phyloP scores from a whole-genome alignment of 768 basidiomycete genomes.

The Lactarius psammicola region DNA sequence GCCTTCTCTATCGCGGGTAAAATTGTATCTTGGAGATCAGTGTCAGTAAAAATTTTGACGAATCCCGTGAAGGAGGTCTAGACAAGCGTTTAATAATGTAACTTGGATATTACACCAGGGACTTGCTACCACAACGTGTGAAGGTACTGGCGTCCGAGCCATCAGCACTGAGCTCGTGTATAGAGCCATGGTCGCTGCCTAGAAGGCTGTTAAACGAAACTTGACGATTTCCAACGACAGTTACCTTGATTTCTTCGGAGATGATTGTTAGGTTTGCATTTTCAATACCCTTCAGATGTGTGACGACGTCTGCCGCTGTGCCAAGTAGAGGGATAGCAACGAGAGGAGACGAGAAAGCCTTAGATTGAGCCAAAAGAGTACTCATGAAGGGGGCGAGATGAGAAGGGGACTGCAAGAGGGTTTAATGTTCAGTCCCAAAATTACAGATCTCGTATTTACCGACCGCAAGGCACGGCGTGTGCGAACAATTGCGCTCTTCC shows the following conservation, averaged over 20 bases:
- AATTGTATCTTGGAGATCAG: conserved; percentile 53
- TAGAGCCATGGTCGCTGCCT: conserved; percentile 58
- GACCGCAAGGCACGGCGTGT: conserved; percentile 67
- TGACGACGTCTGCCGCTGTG: conserved; percentile 64
- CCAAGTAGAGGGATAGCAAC: conserved; percentile 57
- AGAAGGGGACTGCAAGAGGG: conserved; percentile 37
- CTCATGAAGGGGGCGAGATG: conserved; percentile 51
- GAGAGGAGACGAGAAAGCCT: conserved; percentile 46
- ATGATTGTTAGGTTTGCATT: conserved; percentile 45
- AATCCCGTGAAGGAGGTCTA: conserved; percentile 62
- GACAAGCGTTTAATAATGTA: conserved; percentile 11
- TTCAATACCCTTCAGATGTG: conserved; percentile 60
- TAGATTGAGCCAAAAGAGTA: conserved; percentile 51
- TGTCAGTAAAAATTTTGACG: conserved; percentile 49
- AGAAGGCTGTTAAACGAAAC: conserved; percentile 2
- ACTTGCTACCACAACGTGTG: conserved; percentile 55
- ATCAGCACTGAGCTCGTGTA: conserved; percentile 64
- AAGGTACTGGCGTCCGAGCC: conserved; percentile 59
- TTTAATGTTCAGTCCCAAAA: conserved; percentile 1
- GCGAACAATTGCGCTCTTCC: conserved; percentile 58
- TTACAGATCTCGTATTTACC: conserved; percentile 38
- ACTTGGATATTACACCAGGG: not conserved
- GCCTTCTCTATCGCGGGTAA: conserved; percentile 79
- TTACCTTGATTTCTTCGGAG: conserved; percentile 48
- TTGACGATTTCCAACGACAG: not conserved